Base-by-base conservation (phyloP, 768 basidiomycete species). In the Butyriboletus loyo region DNA sequence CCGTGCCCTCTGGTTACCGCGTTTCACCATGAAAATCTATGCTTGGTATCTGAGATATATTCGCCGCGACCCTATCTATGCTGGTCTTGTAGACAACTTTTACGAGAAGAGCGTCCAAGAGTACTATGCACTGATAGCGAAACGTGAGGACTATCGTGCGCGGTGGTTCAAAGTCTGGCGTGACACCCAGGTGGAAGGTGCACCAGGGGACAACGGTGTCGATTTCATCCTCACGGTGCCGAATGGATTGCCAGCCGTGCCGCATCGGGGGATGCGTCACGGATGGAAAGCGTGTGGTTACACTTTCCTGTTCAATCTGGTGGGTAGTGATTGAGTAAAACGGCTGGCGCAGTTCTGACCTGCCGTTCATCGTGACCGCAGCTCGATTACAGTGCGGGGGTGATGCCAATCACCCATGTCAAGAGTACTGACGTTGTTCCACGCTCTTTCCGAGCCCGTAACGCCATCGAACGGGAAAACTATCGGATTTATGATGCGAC, bases 281-380 rank as follows among this genome's bases (percentile, higher is more conserved):
- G 77, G 78, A 15, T 72, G 82, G 59, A 76, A 80, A 68, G 80
- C 82, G 39, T 80, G 81, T 8, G 80, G 79, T 7, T 86, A 85
- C 62, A 82, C 85, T 0, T 81, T 83, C 60, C 59, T 89, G 30
- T 89, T 85, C 70, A 89, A 84, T 54, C 57, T 88, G 60, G 86
- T 85, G 40, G 49, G 78, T 42, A 24, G 21, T 63, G 11, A 34
- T 4, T 32, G 1, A 30, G 22, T 24, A n/a, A 39, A n/a, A 40
- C 4, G 8, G 9, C 5, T 6, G 39, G 9, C 24, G 4, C 17
- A 13, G 17, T 25, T 43, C 30, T 56, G 32, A 51, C 25, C n/a
- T 9, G 10, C 15, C 27, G 15, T 30, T 30, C 3, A 21, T 31
- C 14, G 9, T 36, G 37, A 10, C 17, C 8, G 8, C 35, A 77